phyloP scores from a whole-genome alignment of 2,329 filamentous ascomycete species.

The Microcyclospora tardicrescens region DNA sequence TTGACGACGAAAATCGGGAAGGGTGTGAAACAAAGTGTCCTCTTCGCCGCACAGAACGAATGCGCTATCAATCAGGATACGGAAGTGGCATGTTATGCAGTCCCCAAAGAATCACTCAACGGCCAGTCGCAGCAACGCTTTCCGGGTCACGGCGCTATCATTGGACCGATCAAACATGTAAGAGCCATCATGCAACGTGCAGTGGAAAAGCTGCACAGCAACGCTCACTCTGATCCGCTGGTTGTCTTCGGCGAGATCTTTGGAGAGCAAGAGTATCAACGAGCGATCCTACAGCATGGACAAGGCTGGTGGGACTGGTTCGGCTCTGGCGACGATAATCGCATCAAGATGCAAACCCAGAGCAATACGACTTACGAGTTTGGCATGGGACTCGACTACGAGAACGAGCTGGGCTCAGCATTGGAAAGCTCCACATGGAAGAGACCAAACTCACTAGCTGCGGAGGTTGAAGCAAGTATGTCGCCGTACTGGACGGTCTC shows the following conservation, averaged over 20 bases:
- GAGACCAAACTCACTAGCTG: conserved; percentile 3
- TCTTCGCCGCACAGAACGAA: conserved; percentile 44
- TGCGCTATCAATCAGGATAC: conserved; percentile 31
- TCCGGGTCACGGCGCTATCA: conserved; percentile 8
- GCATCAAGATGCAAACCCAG: background rate
- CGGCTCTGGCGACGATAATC: conserved; percentile 5
- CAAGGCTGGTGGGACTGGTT: conserved; percentile 4
- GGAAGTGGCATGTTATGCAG: conserved; percentile 35
- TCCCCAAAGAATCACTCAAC: conserved; percentile 27
- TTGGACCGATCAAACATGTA: conserved; percentile 15
- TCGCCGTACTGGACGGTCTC: conserved; percentile 13
- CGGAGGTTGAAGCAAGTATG: conserved; percentile 12
- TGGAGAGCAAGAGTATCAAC: conserved; percentile 20
- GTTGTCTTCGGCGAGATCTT: conserved; percentile 16
- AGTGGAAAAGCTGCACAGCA: conserved; percentile 8
- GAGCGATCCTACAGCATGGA: conserved; percentile 14
- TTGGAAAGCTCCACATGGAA: background rate
- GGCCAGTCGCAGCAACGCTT: conserved; percentile 4
- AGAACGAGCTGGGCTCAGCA: conserved; percentile 4
- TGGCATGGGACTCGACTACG: conserved; percentile 11
- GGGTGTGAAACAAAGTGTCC: conserved; percentile 38
- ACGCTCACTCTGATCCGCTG: background rate
- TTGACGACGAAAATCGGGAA: conserved; percentile 27
- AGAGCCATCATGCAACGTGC: conserved; percentile 12
- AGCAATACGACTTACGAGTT: conserved; percentile 6